phyloP scores from a whole-genome alignment of 2,329 filamentous ascomycete genomes.

The Diaporthe destruens region DNA sequence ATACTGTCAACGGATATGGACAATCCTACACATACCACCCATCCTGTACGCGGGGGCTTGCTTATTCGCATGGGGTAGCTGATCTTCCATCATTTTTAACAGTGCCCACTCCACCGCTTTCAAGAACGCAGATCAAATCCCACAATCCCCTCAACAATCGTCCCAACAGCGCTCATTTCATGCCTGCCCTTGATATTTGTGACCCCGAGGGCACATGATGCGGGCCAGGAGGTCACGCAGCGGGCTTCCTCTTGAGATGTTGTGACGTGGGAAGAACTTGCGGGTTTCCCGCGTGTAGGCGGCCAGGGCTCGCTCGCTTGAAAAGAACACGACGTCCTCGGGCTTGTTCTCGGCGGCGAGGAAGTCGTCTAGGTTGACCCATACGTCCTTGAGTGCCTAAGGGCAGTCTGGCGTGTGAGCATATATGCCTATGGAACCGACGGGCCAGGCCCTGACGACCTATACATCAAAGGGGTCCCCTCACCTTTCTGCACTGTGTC shows the following conservation, averaged over 20 bases:
- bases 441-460: neutral
- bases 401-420: neutral
- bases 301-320: constrained; percentile 49
- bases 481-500: constrained; percentile 59
- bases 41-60: neutral
- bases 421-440: neutral
- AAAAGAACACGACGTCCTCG: constrained; percentile 50
- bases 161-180: neutral
- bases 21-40: neutral
- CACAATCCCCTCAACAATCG: too few species aligned
- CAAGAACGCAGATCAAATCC: neutral
- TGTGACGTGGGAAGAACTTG: constrained; percentile 60
- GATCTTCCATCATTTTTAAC: neutral
- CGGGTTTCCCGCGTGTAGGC: constrained; percentile 52
- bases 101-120: neutral
- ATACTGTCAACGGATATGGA: neutral
- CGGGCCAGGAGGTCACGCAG: constrained; percentile 53
- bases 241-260: constrained; percentile 56
- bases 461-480: constrained; percentile 16
- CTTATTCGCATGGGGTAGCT: neutral
- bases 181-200: neutral
- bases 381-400: constrained; percentile 59
- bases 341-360: constrained; percentile 51
- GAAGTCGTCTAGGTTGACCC: constrained; percentile 65
- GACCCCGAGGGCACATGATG: constrained; percentile 44